Conservation (phyloP, 345 rosid genomes). For the Punica granatum region DNA sequence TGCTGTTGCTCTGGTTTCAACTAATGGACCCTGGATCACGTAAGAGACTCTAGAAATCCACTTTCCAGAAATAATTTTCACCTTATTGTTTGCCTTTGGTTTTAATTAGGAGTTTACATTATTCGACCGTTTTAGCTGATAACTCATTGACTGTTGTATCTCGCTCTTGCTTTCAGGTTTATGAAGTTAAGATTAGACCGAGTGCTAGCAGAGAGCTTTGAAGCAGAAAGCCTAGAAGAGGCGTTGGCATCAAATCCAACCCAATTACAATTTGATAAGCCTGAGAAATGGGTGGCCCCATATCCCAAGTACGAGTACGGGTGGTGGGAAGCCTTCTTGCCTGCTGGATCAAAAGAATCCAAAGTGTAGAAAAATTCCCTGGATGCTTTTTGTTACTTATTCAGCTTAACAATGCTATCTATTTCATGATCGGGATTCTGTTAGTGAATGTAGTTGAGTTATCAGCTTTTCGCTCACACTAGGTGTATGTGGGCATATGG, state of each 20-base stretch:
- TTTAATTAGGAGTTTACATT: too few species aligned
- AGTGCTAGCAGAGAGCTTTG: conserved; percentile 66
- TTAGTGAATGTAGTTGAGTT: neutral
- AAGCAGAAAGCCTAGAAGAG: conserved; percentile 62
- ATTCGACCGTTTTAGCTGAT: neutral
- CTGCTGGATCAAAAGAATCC: conserved; percentile 36
- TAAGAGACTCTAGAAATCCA: conserved; percentile 21
- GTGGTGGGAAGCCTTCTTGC: conserved; percentile 94
- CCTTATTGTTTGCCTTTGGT: neutral
- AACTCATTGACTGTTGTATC: neutral
- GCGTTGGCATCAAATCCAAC: conserved; percentile 75
- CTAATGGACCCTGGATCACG: conserved; percentile 95
- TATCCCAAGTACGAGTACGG: conserved; percentile 85
- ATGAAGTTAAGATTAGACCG: conserved; percentile 96
- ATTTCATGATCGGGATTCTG: neutral
- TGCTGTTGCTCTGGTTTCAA: conserved; percentile 93
- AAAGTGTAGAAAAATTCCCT: conserved; percentile 26
- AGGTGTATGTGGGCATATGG: neutral
- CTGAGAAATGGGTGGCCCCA: conserved; percentile 86
- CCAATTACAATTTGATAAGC: conserved; percentile 62
- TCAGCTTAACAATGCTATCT: neutral
- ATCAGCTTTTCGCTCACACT: neutral
- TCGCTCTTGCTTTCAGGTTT: conserved; percentile 38
- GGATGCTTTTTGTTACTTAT: neutral
- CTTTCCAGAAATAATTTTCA: neutral